Evolutionary conservation across 495 filamentous ascomycete species (phyloP).

Genomic region (Cercophora sp.): DNA sequence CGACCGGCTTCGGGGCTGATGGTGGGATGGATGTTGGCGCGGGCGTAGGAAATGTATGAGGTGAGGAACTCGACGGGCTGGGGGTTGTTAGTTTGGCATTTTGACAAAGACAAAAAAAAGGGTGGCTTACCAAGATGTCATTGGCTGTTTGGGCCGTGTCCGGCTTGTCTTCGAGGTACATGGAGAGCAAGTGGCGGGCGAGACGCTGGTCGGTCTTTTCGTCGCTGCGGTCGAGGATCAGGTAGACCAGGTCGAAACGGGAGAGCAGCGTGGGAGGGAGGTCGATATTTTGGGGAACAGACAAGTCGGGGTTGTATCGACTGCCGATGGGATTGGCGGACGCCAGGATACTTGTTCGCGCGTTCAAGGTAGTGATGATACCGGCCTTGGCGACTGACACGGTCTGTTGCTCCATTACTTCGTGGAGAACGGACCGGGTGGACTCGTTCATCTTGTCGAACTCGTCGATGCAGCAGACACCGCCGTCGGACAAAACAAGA

Average conservation of each 20-base stretch:
- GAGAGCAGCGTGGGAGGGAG: constrained; percentile 91
- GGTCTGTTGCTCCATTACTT: constrained; percentile 99
- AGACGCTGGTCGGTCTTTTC: constrained; percentile 82
- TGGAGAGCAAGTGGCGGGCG: constrained; percentile 87
- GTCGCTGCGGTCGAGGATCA: constrained; percentile 89
- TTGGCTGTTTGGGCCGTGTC: constrained; percentile 64
- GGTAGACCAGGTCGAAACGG: constrained; percentile 93
- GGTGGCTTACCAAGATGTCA: constrained; percentile 70
- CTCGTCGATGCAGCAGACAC: constrained; percentile 98
- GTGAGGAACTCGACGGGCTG: constrained; percentile 93
- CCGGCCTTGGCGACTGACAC: constrained; percentile 98
- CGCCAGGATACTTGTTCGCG: constrained; percentile 87
- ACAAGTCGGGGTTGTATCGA: constrained; percentile 92
- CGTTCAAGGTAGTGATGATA: constrained; percentile 97
- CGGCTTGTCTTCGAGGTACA: constrained; percentile 94
- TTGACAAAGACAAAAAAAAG: constrained; percentile 2
- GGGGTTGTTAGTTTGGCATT: constrained; percentile 19
- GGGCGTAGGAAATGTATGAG: constrained; percentile 95
- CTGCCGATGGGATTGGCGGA: constrained; percentile 97
- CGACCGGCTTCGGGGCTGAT: constrained; percentile 72
- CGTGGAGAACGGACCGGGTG: constrained; percentile 92
- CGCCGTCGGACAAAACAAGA: constrained; percentile 90
- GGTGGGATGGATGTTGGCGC: constrained; percentile 75
- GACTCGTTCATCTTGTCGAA: constrained; percentile 99
- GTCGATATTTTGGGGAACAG: constrained; percentile 97